A percentile compares a stretch with the other conserved stretches of the same genome.
phyloP scores from a whole-genome alignment of 345 rosid genomes.

The Brassica nigra region DNA sequence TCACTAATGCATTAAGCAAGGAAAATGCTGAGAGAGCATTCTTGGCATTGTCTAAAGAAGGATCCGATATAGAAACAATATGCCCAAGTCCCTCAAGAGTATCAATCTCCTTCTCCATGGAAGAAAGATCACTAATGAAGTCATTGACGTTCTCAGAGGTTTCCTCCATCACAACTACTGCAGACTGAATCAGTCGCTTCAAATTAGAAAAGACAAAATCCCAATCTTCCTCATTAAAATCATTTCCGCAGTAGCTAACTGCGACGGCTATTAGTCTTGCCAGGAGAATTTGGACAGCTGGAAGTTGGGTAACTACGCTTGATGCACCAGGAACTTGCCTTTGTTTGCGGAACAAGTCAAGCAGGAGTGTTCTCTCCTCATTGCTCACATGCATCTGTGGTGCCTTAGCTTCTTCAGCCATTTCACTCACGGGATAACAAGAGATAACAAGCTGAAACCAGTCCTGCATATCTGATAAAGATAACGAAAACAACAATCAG shows the following conservation, averaged over 20 bases:
- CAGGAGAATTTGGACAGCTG: constrained; percentile 56
- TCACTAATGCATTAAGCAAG: constrained; percentile 47
- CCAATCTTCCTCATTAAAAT: constrained; percentile 87
- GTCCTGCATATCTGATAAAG: constrained; percentile 68
- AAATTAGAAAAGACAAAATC: constrained; percentile 62
- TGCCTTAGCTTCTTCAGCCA: constrained; percentile 52
- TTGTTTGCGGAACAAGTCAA: constrained; percentile 82
- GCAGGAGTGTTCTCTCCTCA: constrained; percentile 64
- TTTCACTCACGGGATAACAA: constrained; percentile 70
- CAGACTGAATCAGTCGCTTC: constrained; percentile 82
- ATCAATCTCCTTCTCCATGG: constrained; percentile 43
- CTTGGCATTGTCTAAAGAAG: constrained; percentile 52
- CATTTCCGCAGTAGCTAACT: constrained; percentile 82
- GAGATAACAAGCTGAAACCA: constrained; percentile 81
- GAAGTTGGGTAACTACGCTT: constrained; percentile 49
- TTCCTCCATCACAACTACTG: constrained; percentile 90
- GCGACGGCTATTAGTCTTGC: constrained; percentile 68
- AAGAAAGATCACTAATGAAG: constrained; percentile 48
- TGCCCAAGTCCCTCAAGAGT: constrained; percentile 54
- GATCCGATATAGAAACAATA: constrained; percentile 57
- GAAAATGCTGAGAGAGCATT: constrained; percentile 75
- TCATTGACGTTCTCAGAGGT: constrained; percentile 75
- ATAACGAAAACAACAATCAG: constrained; percentile 32
- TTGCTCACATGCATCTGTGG: constrained; percentile 56
- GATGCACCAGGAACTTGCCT: constrained; percentile 48